Evolutionary conservation across 257 asterid species (phyloP).

Genomic region (Solanum bulbocastanum): DNA sequence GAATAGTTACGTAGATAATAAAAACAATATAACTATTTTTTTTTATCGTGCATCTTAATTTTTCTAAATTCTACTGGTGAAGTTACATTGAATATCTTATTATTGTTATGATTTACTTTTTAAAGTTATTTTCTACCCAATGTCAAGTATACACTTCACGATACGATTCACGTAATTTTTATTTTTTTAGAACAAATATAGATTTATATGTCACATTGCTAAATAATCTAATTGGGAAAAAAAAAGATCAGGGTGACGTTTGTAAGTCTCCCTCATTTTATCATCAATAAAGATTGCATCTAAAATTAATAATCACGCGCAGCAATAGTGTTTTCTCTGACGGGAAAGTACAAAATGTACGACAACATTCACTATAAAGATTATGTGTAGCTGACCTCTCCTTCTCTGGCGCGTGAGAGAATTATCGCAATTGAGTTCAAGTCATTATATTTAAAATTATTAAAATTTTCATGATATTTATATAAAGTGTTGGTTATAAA

Average conservation of each 20-base stretch:
- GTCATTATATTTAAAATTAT: no score
- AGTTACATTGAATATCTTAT: no score
- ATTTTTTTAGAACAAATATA: background rate
- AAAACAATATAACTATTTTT: no score
- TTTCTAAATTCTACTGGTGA: no score
- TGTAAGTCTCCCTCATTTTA: background rate
- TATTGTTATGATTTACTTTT: no score
- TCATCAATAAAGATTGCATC: background rate
- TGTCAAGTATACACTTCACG: background rate
- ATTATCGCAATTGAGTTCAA: background rate
- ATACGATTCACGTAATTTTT: background rate
- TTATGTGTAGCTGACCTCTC: background rate
- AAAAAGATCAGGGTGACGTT: background rate
- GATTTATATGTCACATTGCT: background rate
- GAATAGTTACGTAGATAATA: no score
- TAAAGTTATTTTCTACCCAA: background rate
- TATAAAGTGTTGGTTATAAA: accelerated
- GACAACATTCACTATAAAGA: background rate
- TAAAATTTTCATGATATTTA: no score
- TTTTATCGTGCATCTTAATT: no score
- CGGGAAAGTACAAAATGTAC: background rate
- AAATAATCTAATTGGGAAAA: background rate
- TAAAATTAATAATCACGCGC: slow-evolving; percentile 21
- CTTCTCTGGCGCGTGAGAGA: slow-evolving; percentile 3
- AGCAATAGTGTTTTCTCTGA: background rate